Base-by-base conservation (phyloP, 2,329 filamentous ascomycete genomes). In the Colletotrichum sojae region DNA sequence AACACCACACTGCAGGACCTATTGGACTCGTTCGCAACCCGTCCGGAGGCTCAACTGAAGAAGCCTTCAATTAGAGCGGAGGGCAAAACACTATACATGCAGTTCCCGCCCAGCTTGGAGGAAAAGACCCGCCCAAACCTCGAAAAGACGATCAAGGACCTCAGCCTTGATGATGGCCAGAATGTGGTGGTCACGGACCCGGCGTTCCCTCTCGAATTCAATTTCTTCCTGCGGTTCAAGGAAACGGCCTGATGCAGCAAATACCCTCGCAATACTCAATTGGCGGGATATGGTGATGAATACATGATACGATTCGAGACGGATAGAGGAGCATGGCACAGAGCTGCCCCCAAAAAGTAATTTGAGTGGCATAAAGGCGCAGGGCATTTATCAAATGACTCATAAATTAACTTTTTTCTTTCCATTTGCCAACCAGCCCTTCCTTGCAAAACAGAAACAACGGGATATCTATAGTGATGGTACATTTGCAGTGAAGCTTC, bases 181-280 rank as follows among this genome's bases (percentile, higher is more conserved):
- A 94, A 98, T 80, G 88, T 99, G 55, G 94, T 90, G n/a, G 92
- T 99, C 54, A 95, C 94, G 16, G 95, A 98, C 79, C 92, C 94
- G n/a, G 93, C 94, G 1, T 96, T 97, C 77, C 89, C 90, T 40
- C 91, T 93, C 27, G 89, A 92, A 77, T 90, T 90, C 75, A 84
- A 83, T 71, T 90, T 88, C 73, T 83, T 82, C 73, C 77, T 90
- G 48, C 82, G 80, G 63, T 89, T 88, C 73, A 83, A 82, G 71
- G 63, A 71, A 62, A 71, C 59, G 63, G 43, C 54, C 20, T 72
- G 53, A 65, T 20, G 9, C n/a, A 31, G 36, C 16, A n/a, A 20
- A 27, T 16, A 27, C 16, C 16, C 18, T 5, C 40, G 4, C 40
- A 36, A 53, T 27, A 45, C 64, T n/a, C 45, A 64, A 56, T 55